A percentile compares a stretch with the other conserved stretches of the same genome.
phyloP scores from a whole-genome alignment of 768 basidiomycete species.

The Rhizopogon rudus region DNA sequence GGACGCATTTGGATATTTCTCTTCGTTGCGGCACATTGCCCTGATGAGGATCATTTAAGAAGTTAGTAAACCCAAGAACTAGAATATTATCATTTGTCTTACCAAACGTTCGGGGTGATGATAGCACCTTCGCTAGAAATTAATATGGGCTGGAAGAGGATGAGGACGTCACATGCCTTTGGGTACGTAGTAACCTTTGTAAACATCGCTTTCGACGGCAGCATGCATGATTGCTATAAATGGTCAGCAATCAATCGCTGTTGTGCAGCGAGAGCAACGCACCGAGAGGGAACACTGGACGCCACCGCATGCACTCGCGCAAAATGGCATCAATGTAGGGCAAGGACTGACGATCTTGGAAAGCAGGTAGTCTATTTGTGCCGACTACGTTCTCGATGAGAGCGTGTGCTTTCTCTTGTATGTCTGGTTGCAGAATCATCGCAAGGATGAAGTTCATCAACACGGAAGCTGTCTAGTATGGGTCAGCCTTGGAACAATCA shows the following conservation, averaged over 20 bases:
- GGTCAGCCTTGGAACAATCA: background rate
- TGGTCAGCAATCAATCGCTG: background rate
- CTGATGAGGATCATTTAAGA: too few relatives aligned
- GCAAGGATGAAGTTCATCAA: conserved; percentile 7
- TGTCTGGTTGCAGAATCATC: conserved; percentile 8
- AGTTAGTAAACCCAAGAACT: background rate
- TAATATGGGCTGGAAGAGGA: background rate
- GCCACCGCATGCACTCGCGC: conserved; percentile 3
- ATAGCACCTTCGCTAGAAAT: background rate
- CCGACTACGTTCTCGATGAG: conserved; percentile 10
- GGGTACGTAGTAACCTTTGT: background rate
- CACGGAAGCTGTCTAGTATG: background rate
- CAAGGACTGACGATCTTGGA: conserved; percentile 7
- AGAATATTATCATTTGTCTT: background rate
- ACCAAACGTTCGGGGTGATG: conserved; percentile 3
- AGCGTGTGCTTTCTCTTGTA: conserved; percentile 6
- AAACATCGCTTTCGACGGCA: background rate
- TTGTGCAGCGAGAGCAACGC: background rate
- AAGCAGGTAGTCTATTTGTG: conserved; percentile 4
- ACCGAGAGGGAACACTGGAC: background rate
- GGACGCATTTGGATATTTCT: too few relatives aligned
- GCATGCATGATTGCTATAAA: background rate
- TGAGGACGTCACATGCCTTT: background rate
- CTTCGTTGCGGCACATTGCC: too few relatives aligned
- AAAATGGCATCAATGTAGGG: conserved; percentile 10